Conservation (phyloP, 2,329 filamentous ascomycete species). For the Lizonia empirigonia region DNA sequence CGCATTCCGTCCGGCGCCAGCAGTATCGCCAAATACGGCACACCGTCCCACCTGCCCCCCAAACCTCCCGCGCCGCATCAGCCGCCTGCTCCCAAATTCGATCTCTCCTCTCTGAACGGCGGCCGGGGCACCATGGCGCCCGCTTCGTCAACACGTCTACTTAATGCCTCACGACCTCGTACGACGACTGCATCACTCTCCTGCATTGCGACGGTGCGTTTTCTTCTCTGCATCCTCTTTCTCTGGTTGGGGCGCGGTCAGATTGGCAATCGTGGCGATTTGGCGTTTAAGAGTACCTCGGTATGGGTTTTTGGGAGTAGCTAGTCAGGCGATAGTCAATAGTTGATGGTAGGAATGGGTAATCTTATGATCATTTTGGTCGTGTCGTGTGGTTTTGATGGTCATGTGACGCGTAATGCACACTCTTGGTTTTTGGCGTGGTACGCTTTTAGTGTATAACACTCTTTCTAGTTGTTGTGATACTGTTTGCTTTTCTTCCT, state of each 20-base stretch:
- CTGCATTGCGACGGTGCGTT: slow-evolving; percentile 12
- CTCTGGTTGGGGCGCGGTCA: not conserved
- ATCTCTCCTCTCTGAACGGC: slow-evolving; percentile 8
- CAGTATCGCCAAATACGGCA: slow-evolving; percentile 63
- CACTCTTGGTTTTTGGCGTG: no score
- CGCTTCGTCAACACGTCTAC: not conserved
- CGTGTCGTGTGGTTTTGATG: no score
- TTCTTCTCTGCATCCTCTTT: not conserved
- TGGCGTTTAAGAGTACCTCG: not conserved
- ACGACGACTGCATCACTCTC: not conserved
- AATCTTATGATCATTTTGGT: no score
- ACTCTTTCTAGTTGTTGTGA: no score
- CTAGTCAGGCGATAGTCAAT: no score
- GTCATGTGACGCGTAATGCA: no score
- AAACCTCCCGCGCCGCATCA: slow-evolving; percentile 56
- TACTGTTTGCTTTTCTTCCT: no score
- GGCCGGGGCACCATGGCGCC: slow-evolving; percentile 10
- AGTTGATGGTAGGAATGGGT: no score
- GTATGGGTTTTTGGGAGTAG: no score
- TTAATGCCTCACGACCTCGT: slow-evolving; percentile 2
- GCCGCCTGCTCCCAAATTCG: slow-evolving; percentile 12
- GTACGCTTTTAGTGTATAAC: no score
- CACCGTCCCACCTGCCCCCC: slow-evolving; percentile 59
- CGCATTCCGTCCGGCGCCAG: slow-evolving; percentile 46
- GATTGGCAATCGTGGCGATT: not conserved